A percentile compares a stretch with the other conserved stretches of the same genome.
Evolutionary conservation across 257 asterid genomes (phyloP).

Genomic region (Anisodus acutangulus): DNA sequence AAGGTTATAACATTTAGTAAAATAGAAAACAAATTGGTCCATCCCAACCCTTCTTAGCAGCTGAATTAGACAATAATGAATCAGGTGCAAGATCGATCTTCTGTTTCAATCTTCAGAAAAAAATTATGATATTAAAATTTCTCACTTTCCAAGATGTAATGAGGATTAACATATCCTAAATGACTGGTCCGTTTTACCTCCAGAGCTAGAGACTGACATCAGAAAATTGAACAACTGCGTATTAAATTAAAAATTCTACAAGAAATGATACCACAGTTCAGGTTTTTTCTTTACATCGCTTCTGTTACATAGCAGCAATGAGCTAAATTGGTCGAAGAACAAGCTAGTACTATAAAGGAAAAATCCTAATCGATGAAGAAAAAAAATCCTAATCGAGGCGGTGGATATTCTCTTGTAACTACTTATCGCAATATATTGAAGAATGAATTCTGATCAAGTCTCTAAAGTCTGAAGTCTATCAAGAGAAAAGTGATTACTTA

Average conservation of each 20-base stretch:
- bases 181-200: background rate
- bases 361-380: too few species aligned
- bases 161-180: background rate
- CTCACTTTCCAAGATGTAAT: constrained; percentile 13
- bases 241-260: background rate
- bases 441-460: too few species aligned
- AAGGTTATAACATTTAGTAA: background rate
- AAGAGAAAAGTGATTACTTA: too few species aligned
- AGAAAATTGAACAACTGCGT: background rate
- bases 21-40: background rate
- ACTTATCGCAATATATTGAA: too few species aligned
- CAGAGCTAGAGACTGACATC: background rate
- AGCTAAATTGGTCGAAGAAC: background rate
- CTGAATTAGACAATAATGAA: background rate
- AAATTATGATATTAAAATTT: background rate
- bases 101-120: background rate
- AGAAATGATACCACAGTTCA: background rate
- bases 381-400: too few species aligned
- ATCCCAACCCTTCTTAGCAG: background rate
- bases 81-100: background rate
- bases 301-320: background rate
- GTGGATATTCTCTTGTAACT: too few species aligned
- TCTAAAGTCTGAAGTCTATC: too few species aligned
- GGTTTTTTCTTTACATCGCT: background rate
- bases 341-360: background rate